Percentiles rank a stretch among this genome's conserved stretches.
These are phyloP conservation scores for Linum lewisii DNA, from an alignment of 345 rosid genomes.

Conservation along the genomic window DNA sequence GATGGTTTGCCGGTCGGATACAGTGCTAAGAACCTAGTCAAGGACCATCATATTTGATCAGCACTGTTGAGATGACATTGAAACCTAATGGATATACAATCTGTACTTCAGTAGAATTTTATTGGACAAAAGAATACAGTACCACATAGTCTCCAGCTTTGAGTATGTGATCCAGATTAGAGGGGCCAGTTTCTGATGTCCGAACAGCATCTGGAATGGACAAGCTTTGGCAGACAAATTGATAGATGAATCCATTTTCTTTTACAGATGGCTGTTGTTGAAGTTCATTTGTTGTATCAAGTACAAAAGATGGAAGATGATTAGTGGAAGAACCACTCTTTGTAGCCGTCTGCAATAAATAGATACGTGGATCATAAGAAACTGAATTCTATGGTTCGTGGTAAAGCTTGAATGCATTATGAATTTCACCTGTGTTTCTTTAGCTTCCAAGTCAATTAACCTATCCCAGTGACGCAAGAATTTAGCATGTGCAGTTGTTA, in stretches of 20 bases:
- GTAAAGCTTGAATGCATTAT: background rate
- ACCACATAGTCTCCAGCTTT: constrained; percentile 91
- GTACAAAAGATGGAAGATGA: constrained; percentile 68
- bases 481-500: constrained; percentile 45
- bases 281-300: constrained; percentile 43
- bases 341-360: constrained; percentile 42
- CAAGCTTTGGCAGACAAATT: constrained; percentile 46
- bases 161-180: constrained; percentile 49
- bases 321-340: constrained; percentile 31
- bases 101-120: background rate
- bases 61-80: background rate
- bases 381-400: background rate
- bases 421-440: constrained; percentile 59
- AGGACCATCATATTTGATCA: background rate
- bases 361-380: constrained; percentile 1
- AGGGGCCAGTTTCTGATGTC: constrained; percentile 21
- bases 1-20: constrained; percentile 42
- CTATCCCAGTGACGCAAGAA: constrained; percentile 76
- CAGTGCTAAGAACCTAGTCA: constrained; percentile 61
- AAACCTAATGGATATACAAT: too few relatives aligned
- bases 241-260: constrained; percentile 58
- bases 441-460: constrained; percentile 84
- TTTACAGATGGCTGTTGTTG: constrained; percentile 32
- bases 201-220: constrained; percentile 27
- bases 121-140: constrained; percentile 5